Conservation (phyloP, 768 basidiomycete genomes). For the Suillus clintonianus region DNA sequence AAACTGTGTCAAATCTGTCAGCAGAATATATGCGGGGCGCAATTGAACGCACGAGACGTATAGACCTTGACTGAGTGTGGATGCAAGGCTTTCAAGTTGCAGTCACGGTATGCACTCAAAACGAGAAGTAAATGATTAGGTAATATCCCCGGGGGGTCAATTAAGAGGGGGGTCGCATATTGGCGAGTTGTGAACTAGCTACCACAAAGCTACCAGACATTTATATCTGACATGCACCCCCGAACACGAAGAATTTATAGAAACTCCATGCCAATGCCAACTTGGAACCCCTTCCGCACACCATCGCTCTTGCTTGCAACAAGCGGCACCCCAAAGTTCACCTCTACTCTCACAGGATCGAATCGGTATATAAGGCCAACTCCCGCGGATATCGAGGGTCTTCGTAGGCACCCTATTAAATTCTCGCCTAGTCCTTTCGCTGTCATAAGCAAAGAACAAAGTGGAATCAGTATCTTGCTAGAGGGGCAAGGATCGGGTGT, state of each 20-base stretch:
- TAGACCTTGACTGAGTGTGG: not conserved
- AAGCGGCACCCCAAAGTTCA: conserved; percentile 86
- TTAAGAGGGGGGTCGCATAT: not conserved
- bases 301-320: conserved; percentile 69
- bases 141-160: not conserved
- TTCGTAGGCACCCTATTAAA: conserved; percentile 41
- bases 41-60: not conserved
- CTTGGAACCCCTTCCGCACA: conserved; percentile 68
- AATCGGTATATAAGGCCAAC: conserved; percentile 83
- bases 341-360: conserved; percentile 81
- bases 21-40: too few species aligned
- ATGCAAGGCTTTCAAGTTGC: too few species aligned
- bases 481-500: not conserved
- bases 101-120: not conserved
- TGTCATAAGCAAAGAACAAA: conserved; percentile 15
- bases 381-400: conserved; percentile 78
- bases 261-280: conserved; percentile 83
- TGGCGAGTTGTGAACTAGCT: not conserved
- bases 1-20: not conserved
- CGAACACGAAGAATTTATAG: conserved; percentile 37
- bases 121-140: not conserved
- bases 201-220: not conserved
- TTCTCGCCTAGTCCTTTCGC: conserved; percentile 41
- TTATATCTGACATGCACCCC: not conserved
- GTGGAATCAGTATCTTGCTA: conserved; percentile 14